Conservation (phyloP, 1,284 basidiomycete genomes). For the Phylloporus sp. region DNA sequence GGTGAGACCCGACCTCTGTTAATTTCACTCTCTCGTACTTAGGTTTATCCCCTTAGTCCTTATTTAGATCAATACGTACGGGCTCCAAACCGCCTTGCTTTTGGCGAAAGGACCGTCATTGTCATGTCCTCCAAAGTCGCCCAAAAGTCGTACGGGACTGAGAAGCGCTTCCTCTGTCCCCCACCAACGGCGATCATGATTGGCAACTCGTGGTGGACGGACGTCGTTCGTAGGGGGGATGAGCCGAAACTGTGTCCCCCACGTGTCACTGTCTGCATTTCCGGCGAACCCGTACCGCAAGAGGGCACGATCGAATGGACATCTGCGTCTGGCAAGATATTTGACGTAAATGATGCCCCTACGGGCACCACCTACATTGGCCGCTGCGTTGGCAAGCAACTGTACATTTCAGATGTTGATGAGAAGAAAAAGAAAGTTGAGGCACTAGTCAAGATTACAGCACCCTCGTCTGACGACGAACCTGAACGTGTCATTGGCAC, state of each 20-base stretch:
- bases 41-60: conserved; percentile 55
- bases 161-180: conserved; percentile 97
- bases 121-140: conserved; percentile 97
- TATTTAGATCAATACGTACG: conserved; percentile 86
- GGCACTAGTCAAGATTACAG: conserved; percentile 88
- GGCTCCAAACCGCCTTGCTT: conserved; percentile 85
- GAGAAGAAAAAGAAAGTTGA: conserved; percentile 93
- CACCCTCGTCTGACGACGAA: conserved; percentile 80
- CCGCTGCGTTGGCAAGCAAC: conserved; percentile 88
- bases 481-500: conserved; percentile 83
- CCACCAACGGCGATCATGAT: conserved; percentile 95
- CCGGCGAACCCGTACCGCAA: conserved; percentile 86
- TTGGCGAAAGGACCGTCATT: conserved; percentile 92
- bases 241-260: conserved; percentile 81
- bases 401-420: conserved; percentile 90
- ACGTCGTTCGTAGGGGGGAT: conserved; percentile 73
- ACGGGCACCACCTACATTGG: conserved; percentile 84
- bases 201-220: conserved; percentile 94
- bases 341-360: conserved; percentile 83
- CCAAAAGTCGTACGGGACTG: conserved; percentile 96
- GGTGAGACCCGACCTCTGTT: conserved; percentile 52
- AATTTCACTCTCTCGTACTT: conserved; percentile 20
- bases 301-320: conserved; percentile 88
- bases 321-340: conserved; percentile 79
- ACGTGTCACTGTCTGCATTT: conserved; percentile 87